Evolutionary conservation across 2,329 filamentous ascomycete genomes (phyloP).

Genomic region (Diaporthe eres): DNA sequence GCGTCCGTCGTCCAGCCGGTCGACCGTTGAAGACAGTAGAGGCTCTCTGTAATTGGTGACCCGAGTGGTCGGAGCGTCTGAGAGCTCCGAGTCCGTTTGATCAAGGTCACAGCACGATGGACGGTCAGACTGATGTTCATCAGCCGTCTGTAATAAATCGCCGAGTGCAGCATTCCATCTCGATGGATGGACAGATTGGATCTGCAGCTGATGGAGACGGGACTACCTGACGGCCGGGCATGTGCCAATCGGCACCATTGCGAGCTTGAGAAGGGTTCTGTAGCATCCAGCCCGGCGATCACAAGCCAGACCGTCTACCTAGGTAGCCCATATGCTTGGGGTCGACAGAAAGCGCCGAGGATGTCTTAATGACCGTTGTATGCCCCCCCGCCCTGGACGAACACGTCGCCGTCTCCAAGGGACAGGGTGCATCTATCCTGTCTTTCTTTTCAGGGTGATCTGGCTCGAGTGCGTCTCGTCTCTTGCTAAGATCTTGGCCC

Average conservation of each 20-base stretch:
- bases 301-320: not conserved
- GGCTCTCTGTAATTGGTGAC: not conserved
- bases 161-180: not conserved
- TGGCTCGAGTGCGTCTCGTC: slow-evolving; percentile 22
- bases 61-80: slow-evolving; percentile 21
- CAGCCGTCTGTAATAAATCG: not conserved
- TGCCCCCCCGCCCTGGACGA: slow-evolving; percentile 1
- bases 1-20: slow-evolving; percentile 7
- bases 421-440: not conserved
- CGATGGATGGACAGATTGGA: not conserved
- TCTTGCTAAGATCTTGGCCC: slow-evolving; percentile 2
- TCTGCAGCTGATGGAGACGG: not conserved
- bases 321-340: not conserved
- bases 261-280: slow-evolving; percentile 8
- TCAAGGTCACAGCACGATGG: not conserved
- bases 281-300: slow-evolving; percentile 6
- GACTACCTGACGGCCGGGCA: not conserved
- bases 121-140: not conserved
- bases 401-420: not conserved
- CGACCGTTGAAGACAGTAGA: not conserved
- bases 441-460: not conserved
- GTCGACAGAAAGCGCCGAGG: slow-evolving; percentile 16
- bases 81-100: slow-evolving; percentile 24
- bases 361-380: not conserved
- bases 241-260: slow-evolving; percentile 16